Evolutionary conservation across 2,329 filamentous ascomycete genomes (phyloP), one percentile per base, ranked within the genome.

Genomic region (Tolypocladium endophyticum): DNA sequence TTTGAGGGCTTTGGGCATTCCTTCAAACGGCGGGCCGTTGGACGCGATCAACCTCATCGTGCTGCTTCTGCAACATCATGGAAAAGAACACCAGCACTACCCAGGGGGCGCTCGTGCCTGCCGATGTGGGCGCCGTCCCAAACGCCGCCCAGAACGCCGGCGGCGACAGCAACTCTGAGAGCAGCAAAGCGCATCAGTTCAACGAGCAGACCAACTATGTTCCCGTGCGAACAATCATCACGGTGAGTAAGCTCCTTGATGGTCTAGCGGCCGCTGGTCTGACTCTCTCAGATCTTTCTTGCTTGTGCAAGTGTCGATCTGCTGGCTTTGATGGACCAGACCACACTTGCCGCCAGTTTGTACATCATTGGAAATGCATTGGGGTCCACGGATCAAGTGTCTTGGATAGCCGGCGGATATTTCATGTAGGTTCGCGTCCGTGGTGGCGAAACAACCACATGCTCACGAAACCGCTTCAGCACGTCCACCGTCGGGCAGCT

Each of bases 181-280:
- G 61, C 20, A 59, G 56, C 4, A 68, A 67, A 36, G 41, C 43
- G 12, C 68, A 72, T 55, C 68, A 71, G 28, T 81, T 83, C 69
- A 82, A 80, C 50, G 80, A 83, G 63, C 80, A 83, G 66, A 82
- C 80, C 20, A 81, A 82, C 62, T 83, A 82, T 71, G 79, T 82
- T 3, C 77, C 80, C 5, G 74, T 65, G 56, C 72, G 72, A 30
- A 80, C 73, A 1, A 81, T 83, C 56, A 77, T 82, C 63, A 82
- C 75, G n/a, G 80, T 81, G 68, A 61, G 41, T 30, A 30, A 5
- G 20, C 20, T 33, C 38, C 20, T 57, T 20, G 2, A 6, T 33
- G 28, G 16, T 20, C 28, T 14, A 16, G 11, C 16, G 16, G 41
- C 39, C 65, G 1, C 6, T 20, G 9, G 50, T 35, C 61, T 68